Percentiles rank a stretch among this genome's conserved stretches.
These are phyloP conservation scores for Pseudocercospora macadamiae DNA, from an alignment of 2,329 filamentous ascomycete species.

Conservation along the genomic window DNA sequence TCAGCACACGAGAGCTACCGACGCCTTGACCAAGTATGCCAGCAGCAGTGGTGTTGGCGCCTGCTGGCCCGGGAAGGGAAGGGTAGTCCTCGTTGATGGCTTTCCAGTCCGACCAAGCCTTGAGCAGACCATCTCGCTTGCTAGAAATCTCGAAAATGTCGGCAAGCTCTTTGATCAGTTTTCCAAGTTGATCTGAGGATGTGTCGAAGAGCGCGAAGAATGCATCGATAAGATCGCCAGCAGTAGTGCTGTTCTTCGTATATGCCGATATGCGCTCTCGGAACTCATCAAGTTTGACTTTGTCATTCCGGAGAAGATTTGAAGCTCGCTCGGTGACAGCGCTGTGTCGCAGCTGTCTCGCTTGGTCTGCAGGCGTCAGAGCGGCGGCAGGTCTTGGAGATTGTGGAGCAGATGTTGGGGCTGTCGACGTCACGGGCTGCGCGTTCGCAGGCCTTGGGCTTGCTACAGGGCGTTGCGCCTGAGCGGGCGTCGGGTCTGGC, in stretches of 20 bases:
- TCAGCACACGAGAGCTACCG: constrained; percentile 65
- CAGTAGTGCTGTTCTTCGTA: constrained; percentile 68
- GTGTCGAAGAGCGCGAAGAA: constrained; percentile 87
- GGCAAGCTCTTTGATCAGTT: constrained; percentile 85
- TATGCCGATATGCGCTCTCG: constrained; percentile 78
- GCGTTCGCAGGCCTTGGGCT: constrained; percentile 39
- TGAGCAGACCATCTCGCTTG: constrained; percentile 73
- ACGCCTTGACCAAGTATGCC: constrained; percentile 54
- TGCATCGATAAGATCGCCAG: constrained; percentile 77
- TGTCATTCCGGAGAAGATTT: constrained; percentile 77
- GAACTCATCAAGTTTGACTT: constrained; percentile 75
- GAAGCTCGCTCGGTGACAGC: constrained; percentile 84
- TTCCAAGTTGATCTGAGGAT: constrained; percentile 78
- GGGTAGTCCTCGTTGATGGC: constrained; percentile 97
- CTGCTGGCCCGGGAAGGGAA: constrained; percentile 74
- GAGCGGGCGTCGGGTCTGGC: constrained; percentile 48
- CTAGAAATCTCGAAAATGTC: constrained; percentile 85
- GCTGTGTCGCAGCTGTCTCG: constrained; percentile 75
- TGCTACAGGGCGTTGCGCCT: constrained; percentile 36
- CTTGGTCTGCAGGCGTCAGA: constrained; percentile 76
- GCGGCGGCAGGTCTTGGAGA: constrained; percentile 38
- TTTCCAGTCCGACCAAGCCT: constrained; percentile 93
- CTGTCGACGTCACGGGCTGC: constrained; percentile 21
- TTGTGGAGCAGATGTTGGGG: constrained; percentile 42
- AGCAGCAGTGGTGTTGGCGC: constrained; percentile 59